phyloP scores from a whole-genome alignment of 2,329 filamentous ascomycete species.

The Aspergillus sp. region DNA sequence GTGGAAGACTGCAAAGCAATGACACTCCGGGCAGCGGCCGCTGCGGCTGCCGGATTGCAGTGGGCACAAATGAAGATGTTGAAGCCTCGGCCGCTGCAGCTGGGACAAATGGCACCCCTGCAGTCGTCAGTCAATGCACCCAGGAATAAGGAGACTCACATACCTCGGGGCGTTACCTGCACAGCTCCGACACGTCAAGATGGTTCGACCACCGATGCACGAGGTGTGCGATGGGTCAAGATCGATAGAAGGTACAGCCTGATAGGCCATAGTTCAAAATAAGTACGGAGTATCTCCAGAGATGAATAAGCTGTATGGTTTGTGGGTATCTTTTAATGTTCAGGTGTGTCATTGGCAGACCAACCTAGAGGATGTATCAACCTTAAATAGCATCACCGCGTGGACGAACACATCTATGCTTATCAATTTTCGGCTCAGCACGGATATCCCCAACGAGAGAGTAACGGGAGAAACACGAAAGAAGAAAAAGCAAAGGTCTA shows the following conservation, averaged over 20 bases:
- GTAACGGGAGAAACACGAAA: background rate
- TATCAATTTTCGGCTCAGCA: conserved; percentile 4
- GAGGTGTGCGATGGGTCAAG: conserved; percentile 32
- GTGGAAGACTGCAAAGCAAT: conserved; percentile 10
- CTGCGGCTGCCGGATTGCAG: conserved; percentile 27
- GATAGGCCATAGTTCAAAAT: conserved; percentile 18
- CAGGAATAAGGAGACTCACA: background rate
- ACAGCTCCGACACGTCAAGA: conserved; percentile 33
- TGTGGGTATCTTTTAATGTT: background rate
- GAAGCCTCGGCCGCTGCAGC: conserved; percentile 30
- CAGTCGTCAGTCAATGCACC: background rate
- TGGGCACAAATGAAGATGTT: conserved; percentile 29
- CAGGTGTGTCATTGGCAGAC: too few relatives aligned
- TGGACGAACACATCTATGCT: background rate
- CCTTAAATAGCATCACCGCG: background rate
- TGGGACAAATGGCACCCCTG: conserved; percentile 25
- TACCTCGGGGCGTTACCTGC: conserved; percentile 39
- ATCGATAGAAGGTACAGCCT: conserved; percentile 13
- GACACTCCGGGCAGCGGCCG: conserved; percentile 6
- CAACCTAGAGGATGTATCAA: too few relatives aligned
- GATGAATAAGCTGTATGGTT: background rate
- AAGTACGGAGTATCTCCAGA: background rate
- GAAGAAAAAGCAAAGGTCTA: conserved; percentile 4
- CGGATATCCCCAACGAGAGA: background rate
- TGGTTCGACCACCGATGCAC: conserved; percentile 33